Evolutionary conservation across 2,329 filamentous ascomycete genomes (phyloP), one percentile per base, ranked within the genome.

Genomic region (Colletotrichum incanum): DNA sequence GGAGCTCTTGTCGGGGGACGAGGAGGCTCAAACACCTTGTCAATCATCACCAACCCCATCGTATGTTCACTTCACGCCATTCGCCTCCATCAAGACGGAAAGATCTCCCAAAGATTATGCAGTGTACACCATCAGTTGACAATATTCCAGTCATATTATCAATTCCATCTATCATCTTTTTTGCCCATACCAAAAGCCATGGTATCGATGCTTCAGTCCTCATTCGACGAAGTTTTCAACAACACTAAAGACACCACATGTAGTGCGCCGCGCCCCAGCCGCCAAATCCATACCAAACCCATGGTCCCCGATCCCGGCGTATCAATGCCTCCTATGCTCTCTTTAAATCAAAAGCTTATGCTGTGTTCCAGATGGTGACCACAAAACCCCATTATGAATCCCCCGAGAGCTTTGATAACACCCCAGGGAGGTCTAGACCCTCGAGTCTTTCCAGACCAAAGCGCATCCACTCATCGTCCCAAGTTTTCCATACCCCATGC

Each of bases 21-120:
- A 47, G 28, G 65, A 69, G 45, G 69, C 37, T 69, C 65, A 59
- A 54, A 69, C 58, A 39, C 58, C 11, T 68, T 20, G 26, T 64
- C 58, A 26, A 45, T 3, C 18, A 52, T 52, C 45, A 5, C 45
- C n/a, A 39, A 14, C 37, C 58, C 52, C 11, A 59, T 69, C 52
- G 65, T 63, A 55, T 68, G 45, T 69, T 59, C 18, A 14, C 41
- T 9, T 47, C 47, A 43, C 23, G 9, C 47, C 16, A 18, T 26
- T 20, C n/a, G 14, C n/a, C 31, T 9, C 18, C 34, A 26, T 26
- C n/a, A 28, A 31, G 16, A 39, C 41, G 41, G 8, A 7, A 37
- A 55, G 6, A 16, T 56, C 14, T 28, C 41, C 20, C n/a, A 26
- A 16, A 23, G 62, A 11, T 4, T 37, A 12, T 28, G 9, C 31